Evolutionary conservation across 2,329 filamentous ascomycete genomes (phyloP).

Genomic region (Aspergillus vadensis): DNA sequence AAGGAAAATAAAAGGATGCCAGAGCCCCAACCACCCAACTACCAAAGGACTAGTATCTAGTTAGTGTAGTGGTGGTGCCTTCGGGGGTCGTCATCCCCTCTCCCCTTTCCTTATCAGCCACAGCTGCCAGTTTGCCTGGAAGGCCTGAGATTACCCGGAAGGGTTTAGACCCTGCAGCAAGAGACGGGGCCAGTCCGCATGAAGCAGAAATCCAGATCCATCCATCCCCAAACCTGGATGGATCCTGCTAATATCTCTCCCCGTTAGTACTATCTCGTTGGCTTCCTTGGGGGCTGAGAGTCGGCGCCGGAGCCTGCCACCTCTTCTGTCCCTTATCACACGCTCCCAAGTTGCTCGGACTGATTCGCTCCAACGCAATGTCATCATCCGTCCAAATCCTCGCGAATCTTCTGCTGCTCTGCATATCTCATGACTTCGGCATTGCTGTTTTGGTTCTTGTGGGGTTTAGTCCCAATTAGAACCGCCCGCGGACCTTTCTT

Average conservation of each 20-base stretch:
- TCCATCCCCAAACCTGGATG: slow-evolving; percentile 5
- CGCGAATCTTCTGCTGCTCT: neutral
- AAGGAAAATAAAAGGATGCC: neutral
- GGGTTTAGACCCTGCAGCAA: neutral
- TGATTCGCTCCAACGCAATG: neutral
- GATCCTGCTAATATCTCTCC: slow-evolving; percentile 2
- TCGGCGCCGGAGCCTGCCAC: neutral
- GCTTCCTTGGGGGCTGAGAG: neutral
- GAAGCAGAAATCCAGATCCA: neutral
- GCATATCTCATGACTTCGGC: neutral
- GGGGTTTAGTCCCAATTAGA: neutral
- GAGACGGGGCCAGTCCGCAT: neutral
- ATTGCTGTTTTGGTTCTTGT: neutral
- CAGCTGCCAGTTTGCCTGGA: neutral
- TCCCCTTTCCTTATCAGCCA: slow-evolving; percentile 1
- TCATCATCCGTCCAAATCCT: neutral
- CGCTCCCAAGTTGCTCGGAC: neutral
- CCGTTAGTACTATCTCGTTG: neutral
- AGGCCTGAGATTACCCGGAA: neutral
- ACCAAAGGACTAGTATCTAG: neutral
- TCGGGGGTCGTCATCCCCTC: neutral
- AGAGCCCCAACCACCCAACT: neutral
- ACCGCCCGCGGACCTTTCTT: neutral
- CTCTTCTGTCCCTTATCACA: neutral
- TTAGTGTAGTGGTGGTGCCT: neutral